Conservation (phyloP, 169 alveolate genomes). For the Plasmodium cynomolgi region DNA sequence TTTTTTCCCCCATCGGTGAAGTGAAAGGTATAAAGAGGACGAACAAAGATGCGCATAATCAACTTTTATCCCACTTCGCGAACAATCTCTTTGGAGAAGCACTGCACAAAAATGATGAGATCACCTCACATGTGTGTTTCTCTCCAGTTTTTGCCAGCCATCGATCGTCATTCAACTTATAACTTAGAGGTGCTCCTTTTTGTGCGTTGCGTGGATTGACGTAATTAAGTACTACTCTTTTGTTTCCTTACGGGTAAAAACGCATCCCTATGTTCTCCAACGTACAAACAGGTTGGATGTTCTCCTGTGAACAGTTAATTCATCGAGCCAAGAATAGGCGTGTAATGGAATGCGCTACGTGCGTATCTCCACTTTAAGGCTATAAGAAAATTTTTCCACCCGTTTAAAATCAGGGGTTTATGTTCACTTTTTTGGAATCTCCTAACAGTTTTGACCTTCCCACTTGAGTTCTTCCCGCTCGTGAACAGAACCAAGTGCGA, state of each 20-base stretch:
- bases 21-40: not conserved
- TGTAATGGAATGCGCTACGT: not conserved
- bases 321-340: not conserved
- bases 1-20: not conserved
- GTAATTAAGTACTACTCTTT: not conserved
- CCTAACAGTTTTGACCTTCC: not conserved
- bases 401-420: not conserved
- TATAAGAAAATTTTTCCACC: not conserved
- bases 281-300: not conserved
- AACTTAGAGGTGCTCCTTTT: not conserved
- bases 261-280: not conserved
- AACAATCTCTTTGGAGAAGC: not conserved
- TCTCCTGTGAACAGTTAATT: not conserved
- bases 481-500: not conserved
- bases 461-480: not conserved
- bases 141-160: not conserved
- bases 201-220: not conserved
- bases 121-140: not conserved
- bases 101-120: not conserved
- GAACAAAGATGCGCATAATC: not conserved
- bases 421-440: not conserved
- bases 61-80: not conserved
- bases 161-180: not conserved
- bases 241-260: not conserved
- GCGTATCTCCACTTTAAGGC: not conserved